phyloP scores from a whole-genome alignment of 2,329 filamentous ascomycete species.

The Thyridium curvatum region DNA sequence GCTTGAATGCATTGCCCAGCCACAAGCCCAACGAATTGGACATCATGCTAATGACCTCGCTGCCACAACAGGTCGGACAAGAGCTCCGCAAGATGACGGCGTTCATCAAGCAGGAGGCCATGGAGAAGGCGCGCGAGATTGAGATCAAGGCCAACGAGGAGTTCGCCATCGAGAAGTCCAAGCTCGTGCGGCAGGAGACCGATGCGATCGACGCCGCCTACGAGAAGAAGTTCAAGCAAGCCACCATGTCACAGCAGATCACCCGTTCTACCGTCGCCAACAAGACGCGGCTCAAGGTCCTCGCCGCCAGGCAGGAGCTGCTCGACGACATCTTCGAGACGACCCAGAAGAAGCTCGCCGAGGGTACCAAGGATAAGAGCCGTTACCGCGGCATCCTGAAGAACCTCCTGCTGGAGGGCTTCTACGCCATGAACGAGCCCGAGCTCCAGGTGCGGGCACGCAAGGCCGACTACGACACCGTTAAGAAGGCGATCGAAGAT shows the following conservation, averaged over 20 bases:
- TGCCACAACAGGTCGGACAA: constrained; percentile 68
- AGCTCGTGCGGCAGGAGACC: constrained; percentile 94
- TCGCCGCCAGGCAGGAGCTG: constrained; percentile 81
- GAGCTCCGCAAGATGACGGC: constrained; percentile 99
- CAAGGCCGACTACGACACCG: constrained; percentile 69
- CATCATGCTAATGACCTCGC: constrained; percentile 7
- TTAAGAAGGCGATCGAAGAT: constrained; percentile 71
- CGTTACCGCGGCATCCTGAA: constrained; percentile 75
- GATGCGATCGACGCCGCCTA: constrained; percentile 86
- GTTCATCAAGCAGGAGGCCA: constrained; percentile 98
- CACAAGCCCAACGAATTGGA: constrained; percentile 7
- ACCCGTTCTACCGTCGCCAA: constrained; percentile 93
- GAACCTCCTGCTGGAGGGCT: constrained; percentile 79
- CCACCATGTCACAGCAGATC: constrained; percentile 97
- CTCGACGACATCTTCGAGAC: constrained; percentile 85
- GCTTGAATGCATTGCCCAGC: background rate
- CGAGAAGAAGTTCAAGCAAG: constrained; percentile 99
- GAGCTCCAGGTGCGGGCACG: constrained; percentile 69
- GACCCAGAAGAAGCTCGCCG: constrained; percentile 65
- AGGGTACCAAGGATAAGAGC: constrained; percentile 58
- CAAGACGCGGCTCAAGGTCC: constrained; percentile 86
- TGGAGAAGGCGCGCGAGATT: constrained; percentile 96
- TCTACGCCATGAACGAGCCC: constrained; percentile 81
- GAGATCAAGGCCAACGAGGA: constrained; percentile 98
- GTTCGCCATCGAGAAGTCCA: constrained; percentile 98